These are phyloP conservation scores for Ganoderma sinense DNA, from an alignment of 1,284 basidiomycete species.

Conservation along the genomic window DNA sequence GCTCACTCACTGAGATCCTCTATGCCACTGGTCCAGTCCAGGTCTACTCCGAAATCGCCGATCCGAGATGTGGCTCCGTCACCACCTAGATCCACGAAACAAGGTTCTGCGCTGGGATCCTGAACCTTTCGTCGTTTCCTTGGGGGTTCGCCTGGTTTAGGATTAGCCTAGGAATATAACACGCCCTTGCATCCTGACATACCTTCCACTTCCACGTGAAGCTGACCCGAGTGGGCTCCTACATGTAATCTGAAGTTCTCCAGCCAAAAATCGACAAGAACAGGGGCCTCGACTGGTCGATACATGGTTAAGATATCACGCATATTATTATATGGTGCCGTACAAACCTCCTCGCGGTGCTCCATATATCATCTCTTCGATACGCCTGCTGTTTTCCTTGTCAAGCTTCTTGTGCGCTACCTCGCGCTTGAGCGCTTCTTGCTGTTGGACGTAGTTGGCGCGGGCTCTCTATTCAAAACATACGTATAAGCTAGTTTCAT, in stretches of 20 bases:
- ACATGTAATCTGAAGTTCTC: conserved; percentile 73
- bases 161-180: background rate
- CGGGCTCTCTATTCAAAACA: conserved; percentile 58
- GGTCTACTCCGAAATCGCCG: conserved; percentile 22
- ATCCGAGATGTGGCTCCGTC: conserved; percentile 7
- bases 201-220: conserved; percentile 50
- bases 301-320: background rate
- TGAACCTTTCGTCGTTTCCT: conserved; percentile 48
- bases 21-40: conserved; percentile 11
- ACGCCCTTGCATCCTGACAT: conserved; percentile 4
- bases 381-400: conserved; percentile 58
- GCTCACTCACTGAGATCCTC: background rate
- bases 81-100: background rate
- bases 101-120: conserved; percentile 17
- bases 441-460: conserved; percentile 69
- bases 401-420: conserved; percentile 60
- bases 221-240: conserved; percentile 62
- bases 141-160: conserved; percentile 45
- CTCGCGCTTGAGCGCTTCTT: conserved; percentile 59
- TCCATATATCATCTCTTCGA: conserved; percentile 75
- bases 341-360: conserved; percentile 68
- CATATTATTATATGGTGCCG: background rate
- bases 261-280: conserved; percentile 74
- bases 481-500: conserved; percentile 8
- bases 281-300: conserved; percentile 64